Percentiles rank a stretch among this genome's conserved stretches.
phyloP scores from a whole-genome alignment of 2,329 filamentous ascomycete species.

The Fusarium nelsonii region DNA sequence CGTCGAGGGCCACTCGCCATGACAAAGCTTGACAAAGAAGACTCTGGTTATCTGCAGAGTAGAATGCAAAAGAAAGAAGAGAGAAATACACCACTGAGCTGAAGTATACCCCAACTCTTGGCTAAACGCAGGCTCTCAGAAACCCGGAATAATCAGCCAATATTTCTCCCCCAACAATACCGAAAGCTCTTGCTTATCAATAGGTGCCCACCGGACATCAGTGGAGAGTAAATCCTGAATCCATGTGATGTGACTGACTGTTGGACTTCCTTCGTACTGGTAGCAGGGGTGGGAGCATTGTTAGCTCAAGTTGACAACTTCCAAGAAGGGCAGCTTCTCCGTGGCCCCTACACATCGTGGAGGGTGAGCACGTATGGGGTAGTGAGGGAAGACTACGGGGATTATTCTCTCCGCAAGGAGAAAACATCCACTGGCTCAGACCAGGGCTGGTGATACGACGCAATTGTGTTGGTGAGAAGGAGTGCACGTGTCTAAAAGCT shows the following conservation, averaged over 20 bases:
- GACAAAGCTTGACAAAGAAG: constrained; percentile 12
- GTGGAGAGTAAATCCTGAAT: constrained; percentile 1
- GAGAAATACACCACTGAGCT: constrained; percentile 6
- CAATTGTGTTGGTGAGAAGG: not conserved
- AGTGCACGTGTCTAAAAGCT: not conserved
- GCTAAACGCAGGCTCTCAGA: not conserved
- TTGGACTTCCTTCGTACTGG: not conserved
- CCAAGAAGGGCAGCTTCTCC: constrained; percentile 39
- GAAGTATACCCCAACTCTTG: not conserved
- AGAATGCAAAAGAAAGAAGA: constrained; percentile 4
- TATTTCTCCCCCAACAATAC: constrained; percentile 8
- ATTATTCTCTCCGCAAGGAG: not conserved
- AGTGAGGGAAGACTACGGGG: not conserved
- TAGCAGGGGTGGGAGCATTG: constrained; percentile 13
- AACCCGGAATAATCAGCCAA: constrained; percentile 1
- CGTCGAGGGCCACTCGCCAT: constrained; percentile 45
- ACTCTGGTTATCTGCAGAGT: constrained; percentile 2
- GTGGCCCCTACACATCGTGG: constrained; percentile 23
- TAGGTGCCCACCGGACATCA: constrained; percentile 8
- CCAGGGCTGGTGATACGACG: constrained; percentile 4
- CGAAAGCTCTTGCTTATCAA: constrained; percentile 40
- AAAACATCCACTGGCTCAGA: constrained; percentile 1
- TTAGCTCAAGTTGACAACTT: constrained; percentile 29
- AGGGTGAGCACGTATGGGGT: constrained; percentile 28
- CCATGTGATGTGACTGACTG: constrained; percentile 39